Base-by-base conservation (phyloP, 306 rosid genomes). In the Senna tora region DNA sequence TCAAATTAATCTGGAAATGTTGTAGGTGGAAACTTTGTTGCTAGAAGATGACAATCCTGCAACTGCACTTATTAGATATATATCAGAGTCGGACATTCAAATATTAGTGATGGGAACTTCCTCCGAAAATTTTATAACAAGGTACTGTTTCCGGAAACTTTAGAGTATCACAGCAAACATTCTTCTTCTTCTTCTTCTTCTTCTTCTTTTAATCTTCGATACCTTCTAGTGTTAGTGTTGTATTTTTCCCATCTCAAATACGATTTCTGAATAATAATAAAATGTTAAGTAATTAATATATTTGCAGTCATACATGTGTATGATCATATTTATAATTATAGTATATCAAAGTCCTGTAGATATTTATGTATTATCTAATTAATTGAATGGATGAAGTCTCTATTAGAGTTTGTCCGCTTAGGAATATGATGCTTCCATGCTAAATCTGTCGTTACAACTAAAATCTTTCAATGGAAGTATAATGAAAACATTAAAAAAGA, bases 41-140 rank as follows among this genome's bases (percentile, higher is more conserved):
- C 83, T 94, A 62, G 98, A 94, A 72, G 90, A 91, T 74, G 90
- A 91, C 21, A 76, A 83, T 74, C 90, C 89, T 21, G 98, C 98
- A 52, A 62, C 78, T 63, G 94, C 91, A 50, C 88, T 94, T 80
- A 75, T 86, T 21, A 83, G 84, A 77, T 91, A 71, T 71, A 72
- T 84, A 73, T 79, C 95, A 0, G 88, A 89, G 34, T 77, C 86
- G 1, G 87, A 83, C 57, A 81, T 87, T 66, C 87, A 74, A 70
- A 67, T 67, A 66, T 72, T 94, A 67, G 96, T 91, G 34, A 69
- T 94, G 81, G 97, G 98, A 19, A 72, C 96, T 52, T 65, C 74
- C 77, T 72, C 78, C 67, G 80, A 88, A 38, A 87, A 88, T 80
- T 91, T 81, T 72, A 75, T 94, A 46, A 83, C 86, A 43, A 89